phyloP scores from a whole-genome alignment of 208 protist genomes.

The Crithidia fasciculata region DNA sequence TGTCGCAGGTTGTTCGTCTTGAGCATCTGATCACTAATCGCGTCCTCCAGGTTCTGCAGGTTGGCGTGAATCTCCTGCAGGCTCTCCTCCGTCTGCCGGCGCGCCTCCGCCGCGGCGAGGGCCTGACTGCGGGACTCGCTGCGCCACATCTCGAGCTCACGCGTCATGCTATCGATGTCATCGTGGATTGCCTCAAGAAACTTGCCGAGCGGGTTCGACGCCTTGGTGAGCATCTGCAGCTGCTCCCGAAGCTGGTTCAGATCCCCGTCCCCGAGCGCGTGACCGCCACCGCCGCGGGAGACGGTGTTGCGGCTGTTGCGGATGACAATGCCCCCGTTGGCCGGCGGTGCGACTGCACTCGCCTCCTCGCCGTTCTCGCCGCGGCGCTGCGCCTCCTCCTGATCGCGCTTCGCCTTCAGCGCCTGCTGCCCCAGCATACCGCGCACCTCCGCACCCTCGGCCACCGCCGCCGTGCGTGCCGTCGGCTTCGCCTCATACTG shows the following conservation, averaged over 20 bases:
- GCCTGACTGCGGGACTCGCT: constrained; percentile 85
- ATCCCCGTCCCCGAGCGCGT: constrained; percentile 72
- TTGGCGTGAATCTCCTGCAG: constrained; percentile 84
- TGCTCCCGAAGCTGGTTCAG: constrained; percentile 84
- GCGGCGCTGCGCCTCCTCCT: constrained; percentile 56
- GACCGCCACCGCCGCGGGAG: constrained; percentile 31
- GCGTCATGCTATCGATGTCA: constrained; percentile 89
- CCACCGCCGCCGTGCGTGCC: constrained; percentile 37
- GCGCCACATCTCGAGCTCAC: constrained; percentile 91
- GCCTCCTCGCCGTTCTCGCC: constrained; percentile 25
- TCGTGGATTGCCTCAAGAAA: constrained; percentile 88
- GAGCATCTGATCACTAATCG: constrained; percentile 85
- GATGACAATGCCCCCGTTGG: constrained; percentile 77
- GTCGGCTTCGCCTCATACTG: constrained; percentile 59
- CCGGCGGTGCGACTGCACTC: constrained; percentile 12
- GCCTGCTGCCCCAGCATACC: constrained; percentile 87
- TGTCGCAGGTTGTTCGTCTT: constrained; percentile 86
- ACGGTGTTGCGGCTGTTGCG: constrained; percentile 47
- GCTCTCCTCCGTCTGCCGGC: constrained; percentile 83
- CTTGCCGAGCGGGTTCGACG: constrained; percentile 88
- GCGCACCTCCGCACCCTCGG: constrained; percentile 63
- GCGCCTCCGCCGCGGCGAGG: constrained; percentile 76
- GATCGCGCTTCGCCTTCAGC: constrained; percentile 79
- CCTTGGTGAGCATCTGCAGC: constrained; percentile 90
- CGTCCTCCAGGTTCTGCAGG: constrained; percentile 85